phyloP scores from a whole-genome alignment of 1,284 basidiomycete genomes.

The Neonothopanus nambi region DNA sequence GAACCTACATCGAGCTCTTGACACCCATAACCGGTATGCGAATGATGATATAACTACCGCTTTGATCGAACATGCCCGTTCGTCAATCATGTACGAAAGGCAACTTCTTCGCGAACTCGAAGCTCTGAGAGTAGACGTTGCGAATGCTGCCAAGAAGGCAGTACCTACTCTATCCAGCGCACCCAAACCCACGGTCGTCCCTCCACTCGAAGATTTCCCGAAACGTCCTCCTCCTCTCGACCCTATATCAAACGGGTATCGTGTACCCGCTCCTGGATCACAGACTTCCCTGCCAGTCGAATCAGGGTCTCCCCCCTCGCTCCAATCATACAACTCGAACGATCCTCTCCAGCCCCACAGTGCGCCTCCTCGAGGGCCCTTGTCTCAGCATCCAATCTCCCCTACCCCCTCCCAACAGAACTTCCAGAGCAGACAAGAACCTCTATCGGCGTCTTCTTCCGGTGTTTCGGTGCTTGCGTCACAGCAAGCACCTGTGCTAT shows the following conservation, averaged over 20 bases:
- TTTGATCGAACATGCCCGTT: slow-evolving; percentile 87
- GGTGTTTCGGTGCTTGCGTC: slow-evolving; percentile 11
- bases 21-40: slow-evolving; percentile 79
- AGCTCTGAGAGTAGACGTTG: slow-evolving; percentile 76
- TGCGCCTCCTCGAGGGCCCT: background rate
- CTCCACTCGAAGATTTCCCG: slow-evolving; percentile 63
- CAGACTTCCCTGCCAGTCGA: slow-evolving; percentile 3
- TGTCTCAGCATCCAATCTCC: slow-evolving; percentile 21
- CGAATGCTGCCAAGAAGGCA: slow-evolving; percentile 62
- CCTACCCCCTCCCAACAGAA: slow-evolving; percentile 21
- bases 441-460: slow-evolving; percentile 5
- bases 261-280: slow-evolving; percentile 8
- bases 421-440: slow-evolving; percentile 7
- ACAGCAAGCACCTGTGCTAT: slow-evolving; percentile 20
- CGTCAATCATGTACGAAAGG: slow-evolving; percentile 87
- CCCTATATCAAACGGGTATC: slow-evolving; percentile 24
- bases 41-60: slow-evolving; percentile 88
- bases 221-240: slow-evolving; percentile 37
- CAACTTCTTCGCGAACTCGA: slow-evolving; percentile 87
- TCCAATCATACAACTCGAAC: background rate
- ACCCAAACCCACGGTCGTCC: slow-evolving; percentile 61
- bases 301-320: background rate
- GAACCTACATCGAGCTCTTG: slow-evolving; percentile 83
- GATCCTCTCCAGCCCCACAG: slow-evolving; percentile 5
- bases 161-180: slow-evolving; percentile 45